Evolutionary conservation across 805 yeast genomes (phyloP), one percentile per base, ranked within the genome.

Genomic region (Kodamaea restingae): DNA sequence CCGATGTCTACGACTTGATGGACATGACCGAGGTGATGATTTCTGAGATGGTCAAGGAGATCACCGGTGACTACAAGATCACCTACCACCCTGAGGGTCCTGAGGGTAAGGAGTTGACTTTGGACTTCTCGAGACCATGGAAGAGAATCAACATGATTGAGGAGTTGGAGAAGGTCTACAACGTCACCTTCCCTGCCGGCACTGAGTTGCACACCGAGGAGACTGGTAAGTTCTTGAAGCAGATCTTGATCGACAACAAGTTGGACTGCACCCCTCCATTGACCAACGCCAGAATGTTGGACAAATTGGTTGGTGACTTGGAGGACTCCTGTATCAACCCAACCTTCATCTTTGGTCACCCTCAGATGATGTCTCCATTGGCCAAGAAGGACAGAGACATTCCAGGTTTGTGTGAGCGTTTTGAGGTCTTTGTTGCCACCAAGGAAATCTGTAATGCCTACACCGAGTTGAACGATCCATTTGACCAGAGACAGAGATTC

Each of bases 281-380:
- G 58, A 91, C 98, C 54, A 91, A 91, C 69, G 96, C 98, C 41
- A 86, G 98, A 73, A 91, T 91, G 97, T 80, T 93, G 63, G 98
- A 93, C 76, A 90, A 87, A 75, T 80, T 91, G 49, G 96, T 91
- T 54, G 98, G 98, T 60, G 97, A 88, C 64, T 78, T 84, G 65
- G 98, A 91, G 74, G 97, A 90, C 58, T 74, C 80, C 38, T 87
- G 95, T 62, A 85, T 91, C 68, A 93, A 87, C 76, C 98, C 98
- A 55, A 93, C 98, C 34, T 91, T 91, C 68, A 86, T 91, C 66
- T 90, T 88, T 58, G 98, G 98, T 55, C 98, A 91, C 67, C 98
- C 98, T 44, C 97, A 91, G 73, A 88, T 91, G 95, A 91, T 91
- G 98, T 91, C 98, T 42, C 98, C 98, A 51, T 78, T 91, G 68